Percentiles rank a stretch among this genome's conserved stretches.
Evolutionary conservation across 306 rosid genomes (phyloP).

Genomic region (Abrus pulchellus): DNA sequence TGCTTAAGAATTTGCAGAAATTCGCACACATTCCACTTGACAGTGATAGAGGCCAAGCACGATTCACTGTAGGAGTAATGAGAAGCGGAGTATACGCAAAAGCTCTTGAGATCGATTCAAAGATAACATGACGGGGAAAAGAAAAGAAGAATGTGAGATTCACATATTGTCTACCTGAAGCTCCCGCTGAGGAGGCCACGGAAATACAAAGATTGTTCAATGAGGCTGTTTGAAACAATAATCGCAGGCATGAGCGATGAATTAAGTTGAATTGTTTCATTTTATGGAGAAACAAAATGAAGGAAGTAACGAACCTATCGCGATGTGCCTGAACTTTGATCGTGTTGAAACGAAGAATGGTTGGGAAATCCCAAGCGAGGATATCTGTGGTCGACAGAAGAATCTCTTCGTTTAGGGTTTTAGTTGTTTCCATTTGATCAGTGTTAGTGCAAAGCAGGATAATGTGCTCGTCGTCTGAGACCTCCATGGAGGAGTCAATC

Average conservation of each 20-base stretch:
- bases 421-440: slow-evolving; percentile 35
- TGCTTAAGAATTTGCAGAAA: slow-evolving; percentile 72
- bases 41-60: slow-evolving; percentile 52
- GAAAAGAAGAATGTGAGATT: neutral
- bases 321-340: slow-evolving; percentile 65
- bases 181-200: slow-evolving; percentile 72
- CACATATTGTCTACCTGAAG: slow-evolving; percentile 63
- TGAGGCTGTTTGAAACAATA: slow-evolving; percentile 59
- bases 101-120: slow-evolving; percentile 41
- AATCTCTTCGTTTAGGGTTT: slow-evolving; percentile 39
- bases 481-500: slow-evolving; percentile 52
- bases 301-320: slow-evolving; percentile 48
- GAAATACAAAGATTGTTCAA: slow-evolving; percentile 70
- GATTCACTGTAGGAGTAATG: slow-evolving; percentile 67
- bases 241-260: neutral
- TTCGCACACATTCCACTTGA: slow-evolving; percentile 62
- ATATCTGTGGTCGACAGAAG: slow-evolving; percentile 54
- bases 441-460: slow-evolving; percentile 57
- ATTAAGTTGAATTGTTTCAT: neutral
- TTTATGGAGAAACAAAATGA: slow-evolving; percentile 39
- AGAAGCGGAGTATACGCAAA: slow-evolving; percentile 25
- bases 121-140: neutral
- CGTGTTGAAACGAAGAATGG: slow-evolving; percentile 53
- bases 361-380: slow-evolving; percentile 59
- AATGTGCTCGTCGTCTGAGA: slow-evolving; percentile 56